Conservation (phyloP, 1,139 yeast genomes). For the Starmera stellimalicola region DNA sequence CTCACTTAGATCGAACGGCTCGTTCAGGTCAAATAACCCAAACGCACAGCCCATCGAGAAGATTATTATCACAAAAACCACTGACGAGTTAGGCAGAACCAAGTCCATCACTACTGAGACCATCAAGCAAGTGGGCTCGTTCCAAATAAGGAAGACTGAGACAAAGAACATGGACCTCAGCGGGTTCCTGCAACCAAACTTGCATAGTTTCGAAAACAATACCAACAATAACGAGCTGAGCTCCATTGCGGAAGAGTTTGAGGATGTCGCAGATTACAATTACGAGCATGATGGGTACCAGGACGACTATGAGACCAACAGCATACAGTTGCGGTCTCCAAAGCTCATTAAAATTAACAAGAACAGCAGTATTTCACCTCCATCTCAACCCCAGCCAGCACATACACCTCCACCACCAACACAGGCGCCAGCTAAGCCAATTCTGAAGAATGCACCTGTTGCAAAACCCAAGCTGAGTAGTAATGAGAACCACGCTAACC, state of each 20-base stretch:
- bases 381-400: background rate
- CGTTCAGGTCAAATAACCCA: conserved; percentile 2
- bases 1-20: conserved; percentile 5
- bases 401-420: background rate
- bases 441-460: background rate
- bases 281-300: background rate
- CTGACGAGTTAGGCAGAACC: conserved; percentile 20
- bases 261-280: background rate
- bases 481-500: background rate
- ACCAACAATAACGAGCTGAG: conserved; percentile 1
- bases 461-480: background rate
- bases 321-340: background rate
- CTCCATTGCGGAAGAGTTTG: conserved; percentile 5
- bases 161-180: conserved; percentile 2
- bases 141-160: conserved; percentile 11
- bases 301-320: background rate
- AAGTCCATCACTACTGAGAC: conserved; percentile 22
- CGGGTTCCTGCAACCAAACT: background rate
- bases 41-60: conserved; percentile 4
- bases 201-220: conserved; percentile 1
- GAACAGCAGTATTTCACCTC: background rate
- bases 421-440: background rate
- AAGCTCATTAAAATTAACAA: background rate
- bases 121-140: conserved; percentile 18
- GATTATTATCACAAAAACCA: conserved; percentile 16